A percentile compares a stretch with the other conserved stretches of the same genome.
These are phyloP conservation scores for Tylopilus rubrobrunneus DNA, from an alignment of 768 basidiomycete species.

Conservation along the genomic window DNA sequence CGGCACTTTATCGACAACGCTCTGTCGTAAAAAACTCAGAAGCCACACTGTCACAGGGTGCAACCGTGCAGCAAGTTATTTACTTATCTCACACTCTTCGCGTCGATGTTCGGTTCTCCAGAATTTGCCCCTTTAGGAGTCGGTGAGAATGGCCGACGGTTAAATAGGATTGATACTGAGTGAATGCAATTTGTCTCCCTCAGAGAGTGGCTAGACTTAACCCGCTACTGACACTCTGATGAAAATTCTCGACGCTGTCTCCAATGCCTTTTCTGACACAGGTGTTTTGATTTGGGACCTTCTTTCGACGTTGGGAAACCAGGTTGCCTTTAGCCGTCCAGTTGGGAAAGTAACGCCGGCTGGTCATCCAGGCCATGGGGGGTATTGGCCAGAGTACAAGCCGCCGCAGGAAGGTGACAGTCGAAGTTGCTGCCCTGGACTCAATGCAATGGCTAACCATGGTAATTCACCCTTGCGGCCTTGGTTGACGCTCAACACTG, in stretches of 20 bases:
- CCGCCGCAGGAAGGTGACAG: constrained; percentile 61
- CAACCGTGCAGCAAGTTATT: too few relatives aligned
- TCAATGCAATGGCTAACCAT: constrained; percentile 81
- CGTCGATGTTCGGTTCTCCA: too few relatives aligned
- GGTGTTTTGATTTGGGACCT: constrained; percentile 9
- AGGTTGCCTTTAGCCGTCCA: constrained; percentile 26
- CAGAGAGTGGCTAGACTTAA: background rate
- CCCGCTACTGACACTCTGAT: constrained; percentile 1
- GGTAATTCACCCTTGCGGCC: constrained; percentile 35
- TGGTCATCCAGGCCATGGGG: constrained; percentile 51
- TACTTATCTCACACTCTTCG: too few relatives aligned
- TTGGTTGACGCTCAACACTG: background rate
- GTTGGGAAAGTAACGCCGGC: constrained; percentile 50
- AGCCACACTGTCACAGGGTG: too few relatives aligned
- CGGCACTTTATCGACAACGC: too few relatives aligned
- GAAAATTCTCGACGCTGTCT: constrained; percentile 1
- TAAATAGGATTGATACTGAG: too few relatives aligned
- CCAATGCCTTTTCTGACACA: background rate
- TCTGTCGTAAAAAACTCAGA: too few relatives aligned
- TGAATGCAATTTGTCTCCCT: background rate
- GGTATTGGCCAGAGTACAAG: constrained; percentile 66
- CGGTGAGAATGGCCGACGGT: too few relatives aligned
- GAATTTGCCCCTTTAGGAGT: too few relatives aligned
- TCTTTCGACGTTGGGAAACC: constrained; percentile 13
- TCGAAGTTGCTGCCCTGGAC: constrained; percentile 63